These are phyloP conservation scores for Termitomyces sp. DNA, from an alignment of 768 basidiomycete genomes.

Conservation along the genomic window DNA sequence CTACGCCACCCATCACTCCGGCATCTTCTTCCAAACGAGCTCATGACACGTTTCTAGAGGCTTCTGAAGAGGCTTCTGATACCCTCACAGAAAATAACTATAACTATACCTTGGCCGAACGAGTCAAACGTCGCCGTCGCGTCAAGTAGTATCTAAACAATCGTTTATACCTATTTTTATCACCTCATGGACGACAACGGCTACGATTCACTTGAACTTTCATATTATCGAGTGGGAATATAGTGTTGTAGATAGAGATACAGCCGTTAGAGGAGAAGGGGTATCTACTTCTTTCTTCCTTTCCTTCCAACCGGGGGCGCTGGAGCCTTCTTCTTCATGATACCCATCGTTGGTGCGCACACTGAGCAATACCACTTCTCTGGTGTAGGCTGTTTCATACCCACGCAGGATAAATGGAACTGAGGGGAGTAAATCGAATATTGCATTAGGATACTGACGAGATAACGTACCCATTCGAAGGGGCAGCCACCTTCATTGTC, in stretches of 20 bases:
- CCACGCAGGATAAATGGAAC: constrained; percentile 65
- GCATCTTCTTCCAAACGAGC: constrained; percentile 31
- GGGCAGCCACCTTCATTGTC: constrained; percentile 63
- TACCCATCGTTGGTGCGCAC: constrained; percentile 33
- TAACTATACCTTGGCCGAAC: constrained; percentile 32
- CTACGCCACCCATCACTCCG: constrained; percentile 28
- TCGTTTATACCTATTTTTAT: neutral
- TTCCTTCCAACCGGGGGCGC: constrained; percentile 24
- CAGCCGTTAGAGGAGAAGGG: neutral
- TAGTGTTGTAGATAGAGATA: neutral
- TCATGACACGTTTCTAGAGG: neutral
- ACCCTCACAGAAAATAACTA: constrained; percentile 5
- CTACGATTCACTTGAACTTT: too few species aligned
- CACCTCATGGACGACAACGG: too few species aligned
- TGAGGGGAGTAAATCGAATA: constrained; percentile 17
- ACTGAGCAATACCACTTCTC: constrained; percentile 57
- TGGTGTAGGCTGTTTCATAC: constrained; percentile 43
- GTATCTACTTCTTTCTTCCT: constrained; percentile 21
- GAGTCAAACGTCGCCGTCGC: constrained; percentile 40
- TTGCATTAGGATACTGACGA: neutral
- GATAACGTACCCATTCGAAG: constrained; percentile 61
- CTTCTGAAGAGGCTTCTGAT: neutral
- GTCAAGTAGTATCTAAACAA: neutral
- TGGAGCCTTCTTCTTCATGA: constrained; percentile 18
- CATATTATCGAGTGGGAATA: neutral